Percentiles rank a stretch among this genome's conserved stretches.
Conservation (phyloP, 345 rosid genomes). For the Euphorbia pulcherrima region DNA sequence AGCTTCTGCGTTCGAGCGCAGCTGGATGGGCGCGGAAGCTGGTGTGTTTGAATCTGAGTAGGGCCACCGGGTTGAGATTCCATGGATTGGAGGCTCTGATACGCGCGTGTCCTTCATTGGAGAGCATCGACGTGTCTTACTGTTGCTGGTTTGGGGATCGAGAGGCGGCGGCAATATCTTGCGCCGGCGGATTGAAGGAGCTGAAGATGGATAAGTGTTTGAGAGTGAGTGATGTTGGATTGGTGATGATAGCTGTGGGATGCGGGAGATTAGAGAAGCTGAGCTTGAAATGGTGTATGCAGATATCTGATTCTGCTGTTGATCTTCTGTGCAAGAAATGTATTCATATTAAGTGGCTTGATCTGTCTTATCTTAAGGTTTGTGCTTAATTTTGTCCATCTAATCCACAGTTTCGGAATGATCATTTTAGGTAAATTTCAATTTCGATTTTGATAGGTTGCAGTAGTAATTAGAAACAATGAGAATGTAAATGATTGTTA, state of each 20-base stretch:
- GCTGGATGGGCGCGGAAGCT: slow-evolving; percentile 37
- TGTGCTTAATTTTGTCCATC: neutral
- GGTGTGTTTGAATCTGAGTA: slow-evolving; percentile 52
- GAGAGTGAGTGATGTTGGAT: slow-evolving; percentile 73
- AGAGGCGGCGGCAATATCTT: slow-evolving; percentile 84
- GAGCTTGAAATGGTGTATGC: slow-evolving; percentile 95
- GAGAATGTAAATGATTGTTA: neutral
- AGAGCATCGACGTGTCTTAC: slow-evolving; percentile 69
- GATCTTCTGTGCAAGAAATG: slow-evolving; percentile 87
- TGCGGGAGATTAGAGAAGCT: slow-evolving; percentile 58
- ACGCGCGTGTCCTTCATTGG: slow-evolving; percentile 50
- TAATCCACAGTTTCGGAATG: neutral
- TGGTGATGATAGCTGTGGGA: slow-evolving; percentile 71
- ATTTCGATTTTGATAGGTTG: neutral
- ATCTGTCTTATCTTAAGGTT: slow-evolving; percentile 87
- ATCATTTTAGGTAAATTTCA: neutral
- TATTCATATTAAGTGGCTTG: slow-evolving; percentile 52
- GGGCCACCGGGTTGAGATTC: slow-evolving; percentile 57
- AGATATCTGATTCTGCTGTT: slow-evolving; percentile 74
- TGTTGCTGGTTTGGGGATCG: slow-evolving; percentile 67
- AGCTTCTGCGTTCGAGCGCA: slow-evolving; percentile 29
- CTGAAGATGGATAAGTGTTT: slow-evolving; percentile 80
- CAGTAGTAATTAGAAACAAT: neutral
- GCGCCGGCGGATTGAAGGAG: slow-evolving; percentile 53
- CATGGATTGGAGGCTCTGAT: slow-evolving; percentile 57